phyloP scores from a whole-genome alignment of 495 filamentous ascomycete species.

The Aspergillus coremiiformis region DNA sequence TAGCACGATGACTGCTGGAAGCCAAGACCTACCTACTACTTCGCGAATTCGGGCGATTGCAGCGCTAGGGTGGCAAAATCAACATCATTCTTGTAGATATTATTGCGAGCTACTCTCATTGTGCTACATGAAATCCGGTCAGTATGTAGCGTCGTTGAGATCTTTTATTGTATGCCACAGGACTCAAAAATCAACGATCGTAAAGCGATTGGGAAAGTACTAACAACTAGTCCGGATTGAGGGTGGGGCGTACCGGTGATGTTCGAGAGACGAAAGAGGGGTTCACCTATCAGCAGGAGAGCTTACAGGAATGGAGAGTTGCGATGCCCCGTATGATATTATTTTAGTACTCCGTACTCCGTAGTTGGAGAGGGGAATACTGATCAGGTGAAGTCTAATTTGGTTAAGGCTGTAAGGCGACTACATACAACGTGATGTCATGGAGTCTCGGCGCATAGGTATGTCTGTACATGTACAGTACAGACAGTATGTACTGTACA shows the following conservation, averaged over 20 bases:
- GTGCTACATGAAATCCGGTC: background rate
- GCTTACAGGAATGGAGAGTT: background rate
- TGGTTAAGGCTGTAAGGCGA: background rate
- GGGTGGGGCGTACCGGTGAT: background rate
- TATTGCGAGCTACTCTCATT: slow-evolving; percentile 33
- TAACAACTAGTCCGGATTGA: background rate
- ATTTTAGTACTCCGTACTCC: background rate
- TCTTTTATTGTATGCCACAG: background rate
- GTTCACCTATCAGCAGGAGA: background rate
- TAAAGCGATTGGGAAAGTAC: background rate
- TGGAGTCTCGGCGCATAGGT: background rate
- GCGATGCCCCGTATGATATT: background rate
- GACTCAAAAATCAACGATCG: background rate
- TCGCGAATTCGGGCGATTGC: slow-evolving; percentile 52
- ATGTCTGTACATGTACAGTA: too few relatives aligned
- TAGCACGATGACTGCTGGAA: too few relatives aligned
- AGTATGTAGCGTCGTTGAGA: background rate
- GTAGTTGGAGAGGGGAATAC: background rate
- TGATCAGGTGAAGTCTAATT: background rate
- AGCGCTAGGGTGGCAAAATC: slow-evolving; percentile 55
- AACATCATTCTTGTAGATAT: slow-evolving; percentile 53
- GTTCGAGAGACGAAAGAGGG: background rate
- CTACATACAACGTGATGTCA: background rate
- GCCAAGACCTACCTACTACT: slow-evolving; percentile 36
- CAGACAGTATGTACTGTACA: too few relatives aligned